A percentile compares a stretch with the other conserved stretches of the same genome.
Conservation (phyloP, 2,329 filamentous ascomycete genomes). For the Monilinia fructigena region DNA sequence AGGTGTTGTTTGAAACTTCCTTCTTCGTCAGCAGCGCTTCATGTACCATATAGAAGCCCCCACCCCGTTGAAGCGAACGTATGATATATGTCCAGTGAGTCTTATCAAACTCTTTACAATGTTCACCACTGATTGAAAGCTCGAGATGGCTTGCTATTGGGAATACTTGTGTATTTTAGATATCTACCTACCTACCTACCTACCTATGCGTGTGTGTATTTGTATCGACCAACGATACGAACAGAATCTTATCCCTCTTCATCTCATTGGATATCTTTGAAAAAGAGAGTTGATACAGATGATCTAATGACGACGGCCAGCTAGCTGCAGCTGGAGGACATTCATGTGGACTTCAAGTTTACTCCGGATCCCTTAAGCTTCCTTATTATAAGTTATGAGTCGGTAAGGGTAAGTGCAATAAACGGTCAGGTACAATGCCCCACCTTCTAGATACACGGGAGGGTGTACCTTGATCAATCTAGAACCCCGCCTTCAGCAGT, state of each 20-base stretch:
- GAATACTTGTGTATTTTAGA: too few species aligned
- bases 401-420: neutral
- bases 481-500: conserved; percentile 8
- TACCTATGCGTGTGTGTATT: too few species aligned
- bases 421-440: neutral
- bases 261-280: too few species aligned
- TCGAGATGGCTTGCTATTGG: too few species aligned
- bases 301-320: too few species aligned
- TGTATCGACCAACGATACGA: neutral
- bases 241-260: too few species aligned
- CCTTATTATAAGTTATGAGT: too few species aligned
- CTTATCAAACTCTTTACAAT: neutral
- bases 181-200: too few species aligned
- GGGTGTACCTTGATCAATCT: neutral
- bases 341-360: neutral
- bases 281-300: neutral
- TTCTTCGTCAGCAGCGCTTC: neutral
- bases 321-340: neutral
- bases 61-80: too few species aligned
- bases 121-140: neutral
- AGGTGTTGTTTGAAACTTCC: neutral
- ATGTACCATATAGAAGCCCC: too few species aligned
- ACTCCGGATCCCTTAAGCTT: neutral
- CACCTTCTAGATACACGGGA: conserved; percentile 4
- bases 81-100: neutral